Evolutionary conservation across 2,329 filamentous ascomycete genomes (phyloP).

Genomic region (Penicillium sp.): DNA sequence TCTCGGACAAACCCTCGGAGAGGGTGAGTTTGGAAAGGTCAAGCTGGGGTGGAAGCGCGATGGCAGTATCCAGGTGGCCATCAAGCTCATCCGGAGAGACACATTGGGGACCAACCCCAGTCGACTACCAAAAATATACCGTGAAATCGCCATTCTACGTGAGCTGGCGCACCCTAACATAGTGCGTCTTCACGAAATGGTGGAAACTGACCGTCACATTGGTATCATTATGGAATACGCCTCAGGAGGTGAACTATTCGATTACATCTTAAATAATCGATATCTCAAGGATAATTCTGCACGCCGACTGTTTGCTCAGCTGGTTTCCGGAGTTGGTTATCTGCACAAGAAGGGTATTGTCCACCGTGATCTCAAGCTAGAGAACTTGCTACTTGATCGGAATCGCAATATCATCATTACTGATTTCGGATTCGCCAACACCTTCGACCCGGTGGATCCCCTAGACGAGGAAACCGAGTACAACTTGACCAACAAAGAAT

Average conservation of each 20-base stretch:
- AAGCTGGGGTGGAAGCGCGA: conserved; percentile 98
- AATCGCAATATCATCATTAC: conserved; percentile 99
- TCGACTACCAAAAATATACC: conserved; percentile 92
- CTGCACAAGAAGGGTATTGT: conserved; percentile 98
- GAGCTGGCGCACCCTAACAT: conserved; percentile 94
- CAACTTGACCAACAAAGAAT: conserved; percentile 81
- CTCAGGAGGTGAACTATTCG: conserved; percentile 94
- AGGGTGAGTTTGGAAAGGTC: conserved; percentile 98
- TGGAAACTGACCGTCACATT: conserved; percentile 94
- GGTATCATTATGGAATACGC: conserved; percentile 98
- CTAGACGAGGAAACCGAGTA: conserved; percentile 86
- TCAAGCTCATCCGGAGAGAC: conserved; percentile 95
- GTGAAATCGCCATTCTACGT: conserved; percentile 87
- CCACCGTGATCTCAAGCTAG: conserved; percentile 92
- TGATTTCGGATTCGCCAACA: conserved; percentile 98
- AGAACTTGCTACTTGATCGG: conserved; percentile 90
- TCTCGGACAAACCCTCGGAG: conserved; percentile 89
- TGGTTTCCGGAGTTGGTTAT: conserved; percentile 95
- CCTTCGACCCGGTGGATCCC: conserved; percentile 86
- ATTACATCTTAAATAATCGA: conserved; percentile 95
- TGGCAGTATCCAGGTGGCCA: conserved; percentile 89
- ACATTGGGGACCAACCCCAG: conserved; percentile 83
- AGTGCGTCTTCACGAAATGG: conserved; percentile 95
- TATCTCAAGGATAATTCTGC: conserved; percentile 94
- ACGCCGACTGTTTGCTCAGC: conserved; percentile 86